Evolutionary conservation across 1,284 basidiomycete species (phyloP), one percentile per base, ranked within the genome.

Genomic region (Leccinum cinnamomeum): DNA sequence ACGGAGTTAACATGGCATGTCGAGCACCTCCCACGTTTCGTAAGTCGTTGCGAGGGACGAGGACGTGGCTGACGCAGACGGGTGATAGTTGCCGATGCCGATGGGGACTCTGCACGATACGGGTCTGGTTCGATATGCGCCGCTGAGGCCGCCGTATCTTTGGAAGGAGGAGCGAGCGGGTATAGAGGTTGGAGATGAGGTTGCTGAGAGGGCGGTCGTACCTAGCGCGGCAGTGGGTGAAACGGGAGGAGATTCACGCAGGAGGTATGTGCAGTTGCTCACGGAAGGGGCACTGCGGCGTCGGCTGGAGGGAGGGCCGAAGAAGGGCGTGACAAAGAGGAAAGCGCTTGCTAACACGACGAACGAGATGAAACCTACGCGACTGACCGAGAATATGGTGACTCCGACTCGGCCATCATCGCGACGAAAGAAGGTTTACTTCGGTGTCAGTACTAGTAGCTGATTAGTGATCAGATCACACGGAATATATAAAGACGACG

Each of bases 251-350:
- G 68, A 57, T 7, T 44, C 56, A 7, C 58, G 56, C 1, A 58
- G 69, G 37, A 70, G 58, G 53, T 75, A 14, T 41, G 63, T 75
- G 0, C 57, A 72, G 7, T 14, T 72, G 33, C 66, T 72, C 28
- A 58, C 65, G 14, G 71, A 74, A 4, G 64, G 73, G 12, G 58
- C 69, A 1, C 5, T 67, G 37, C 69, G 60, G 0, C 48, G 48
- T 50, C 48, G 14, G 12, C 10, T 50, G 48, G 2, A 50, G 48
- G 23, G 23, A 25, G 14, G 23, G 12, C 48, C 3, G 23, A 25
- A 25, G 48, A 25, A 50, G 20, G 23, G 12, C 12, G 16, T 5
- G 46, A 8, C 16, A 18, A 23, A 50, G 48, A 50, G 48, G 48
- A 50, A 11, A 8, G 48, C 48, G 2, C 23, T 50, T 12, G 23